Evolutionary conservation across 2,329 filamentous ascomycete species (phyloP).

Genomic region (Fusarium marasasianum): DNA sequence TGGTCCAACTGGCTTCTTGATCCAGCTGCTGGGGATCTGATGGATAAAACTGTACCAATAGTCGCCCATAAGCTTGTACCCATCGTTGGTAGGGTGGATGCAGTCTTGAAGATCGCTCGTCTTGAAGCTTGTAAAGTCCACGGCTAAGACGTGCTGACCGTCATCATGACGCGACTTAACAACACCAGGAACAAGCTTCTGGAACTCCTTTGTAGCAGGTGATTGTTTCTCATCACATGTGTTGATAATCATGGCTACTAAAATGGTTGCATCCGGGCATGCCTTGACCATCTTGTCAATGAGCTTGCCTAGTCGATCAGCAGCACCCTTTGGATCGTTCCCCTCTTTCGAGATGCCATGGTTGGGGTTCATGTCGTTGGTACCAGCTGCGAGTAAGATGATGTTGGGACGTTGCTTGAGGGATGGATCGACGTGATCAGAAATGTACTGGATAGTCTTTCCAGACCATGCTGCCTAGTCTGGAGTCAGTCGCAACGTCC

Average conservation of each 20-base stretch:
- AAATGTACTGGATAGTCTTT: conserved; percentile 24
- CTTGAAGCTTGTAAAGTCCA: conserved; percentile 22
- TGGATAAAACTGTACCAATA: conserved; percentile 40
- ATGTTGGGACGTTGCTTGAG: conserved; percentile 12
- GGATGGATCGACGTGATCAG: conserved; percentile 1
- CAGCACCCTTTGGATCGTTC: conserved; percentile 1
- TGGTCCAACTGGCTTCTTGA: conserved; percentile 20
- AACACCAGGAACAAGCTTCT: neutral
- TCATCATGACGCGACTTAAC: neutral
- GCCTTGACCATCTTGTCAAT: conserved; percentile 18
- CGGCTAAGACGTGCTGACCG: conserved; percentile 15
- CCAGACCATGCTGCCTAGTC: conserved; percentile 18
- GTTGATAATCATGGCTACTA: conserved; percentile 21
- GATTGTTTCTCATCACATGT: neutral
- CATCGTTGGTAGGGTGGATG: conserved; percentile 34
- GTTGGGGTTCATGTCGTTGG: conserved; percentile 26
- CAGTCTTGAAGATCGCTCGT: conserved; percentile 25
- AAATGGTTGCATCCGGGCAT: conserved; percentile 18
- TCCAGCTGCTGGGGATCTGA: conserved; percentile 36
- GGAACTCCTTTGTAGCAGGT: neutral
- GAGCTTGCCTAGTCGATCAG: conserved; percentile 1
- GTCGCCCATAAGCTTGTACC: conserved; percentile 28
- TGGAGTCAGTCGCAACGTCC: neutral
- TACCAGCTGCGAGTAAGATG: conserved; percentile 13
- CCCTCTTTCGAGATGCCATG: conserved; percentile 12